A percentile compares a stretch with the other conserved stretches of the same genome.
These are phyloP conservation scores for Byssochlamys sp. DNA, from an alignment of 2,329 filamentous ascomycete genomes.

Conservation along the genomic window DNA sequence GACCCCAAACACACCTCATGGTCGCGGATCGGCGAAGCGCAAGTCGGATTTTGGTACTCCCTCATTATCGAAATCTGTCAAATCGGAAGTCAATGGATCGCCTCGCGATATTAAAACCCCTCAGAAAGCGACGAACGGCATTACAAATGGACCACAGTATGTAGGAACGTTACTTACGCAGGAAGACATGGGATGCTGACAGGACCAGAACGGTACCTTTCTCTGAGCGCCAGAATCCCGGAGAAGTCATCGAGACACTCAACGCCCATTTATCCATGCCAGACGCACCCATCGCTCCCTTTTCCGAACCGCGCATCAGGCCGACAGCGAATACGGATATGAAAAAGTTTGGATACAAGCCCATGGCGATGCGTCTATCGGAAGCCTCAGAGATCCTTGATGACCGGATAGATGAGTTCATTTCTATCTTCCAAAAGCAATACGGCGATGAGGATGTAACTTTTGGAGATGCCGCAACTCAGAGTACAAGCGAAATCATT, in stretches of 20 bases:
- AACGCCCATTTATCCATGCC: slow-evolving; percentile 63
- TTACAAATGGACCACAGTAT: slow-evolving; percentile 29
- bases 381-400: slow-evolving; percentile 89
- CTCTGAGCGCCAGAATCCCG: slow-evolving; percentile 64
- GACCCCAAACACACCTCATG: slow-evolving; percentile 52
- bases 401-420: slow-evolving; percentile 87
- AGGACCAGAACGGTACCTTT: slow-evolving; percentile 53
- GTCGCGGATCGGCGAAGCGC: slow-evolving; percentile 41
- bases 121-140: slow-evolving; percentile 23
- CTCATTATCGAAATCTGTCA: slow-evolving; percentile 31
- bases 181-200: slow-evolving; percentile 9
- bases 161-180: slow-evolving; percentile 7
- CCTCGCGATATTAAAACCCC: slow-evolving; percentile 37
- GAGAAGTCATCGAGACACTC: slow-evolving; percentile 72
- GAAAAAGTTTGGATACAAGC: slow-evolving; percentile 83
- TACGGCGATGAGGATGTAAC: slow-evolving; percentile 66
- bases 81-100: slow-evolving; percentile 41
- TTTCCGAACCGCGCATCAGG: slow-evolving; percentile 67
- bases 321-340: slow-evolving; percentile 78
- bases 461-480: slow-evolving; percentile 77
- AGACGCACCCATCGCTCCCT: slow-evolving; percentile 62
- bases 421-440: slow-evolving; percentile 60
- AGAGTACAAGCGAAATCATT: slow-evolving; percentile 76
- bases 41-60: slow-evolving; percentile 43
- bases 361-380: slow-evolving; percentile 86